These are phyloP conservation scores for Neofusicoccum laricinum DNA, from an alignment of 2,329 filamentous ascomycete genomes.

Conservation along the genomic window DNA sequence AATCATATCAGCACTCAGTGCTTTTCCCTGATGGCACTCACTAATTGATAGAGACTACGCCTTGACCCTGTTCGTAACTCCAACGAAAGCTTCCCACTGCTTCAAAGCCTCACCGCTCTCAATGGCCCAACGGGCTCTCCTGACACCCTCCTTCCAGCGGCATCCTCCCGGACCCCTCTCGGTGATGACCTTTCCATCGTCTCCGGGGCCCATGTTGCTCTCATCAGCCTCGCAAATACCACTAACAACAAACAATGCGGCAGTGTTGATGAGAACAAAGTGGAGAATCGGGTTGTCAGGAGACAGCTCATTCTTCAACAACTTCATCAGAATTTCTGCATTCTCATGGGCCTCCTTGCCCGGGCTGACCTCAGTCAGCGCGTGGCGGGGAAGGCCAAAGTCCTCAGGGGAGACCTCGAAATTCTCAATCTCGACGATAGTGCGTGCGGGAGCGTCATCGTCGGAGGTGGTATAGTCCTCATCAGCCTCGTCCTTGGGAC, in stretches of 20 bases:
- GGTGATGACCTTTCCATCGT: conserved; percentile 75
- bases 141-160: conserved; percentile 92
- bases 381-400: conserved; percentile 76
- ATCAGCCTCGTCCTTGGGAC: conserved; percentile 26
- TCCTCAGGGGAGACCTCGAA: conserved; percentile 80
- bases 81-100: conserved; percentile 80
- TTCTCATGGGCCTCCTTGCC: conserved; percentile 86
- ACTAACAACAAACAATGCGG: conserved; percentile 78
- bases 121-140: conserved; percentile 83
- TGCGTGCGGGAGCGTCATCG: conserved; percentile 39
- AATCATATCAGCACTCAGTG: not conserved
- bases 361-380: conserved; percentile 73
- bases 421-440: conserved; percentile 62
- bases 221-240: conserved; percentile 82
- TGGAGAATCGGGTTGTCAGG: conserved; percentile 81
- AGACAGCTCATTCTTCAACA: conserved; percentile 70
- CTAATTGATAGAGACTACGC: not conserved
- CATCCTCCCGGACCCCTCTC: conserved; percentile 83
- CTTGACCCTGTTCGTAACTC: conserved; percentile 64
- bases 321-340: conserved; percentile 74
- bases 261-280: conserved; percentile 93
- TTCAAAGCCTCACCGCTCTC: conserved; percentile 81
- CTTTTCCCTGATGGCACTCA: not conserved
- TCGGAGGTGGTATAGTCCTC: conserved; percentile 44
- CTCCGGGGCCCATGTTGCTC: conserved; percentile 74